Evolutionary conservation across 331 rosid genomes (phyloP), one percentile per base, ranked within the genome.

Genomic region (Erythrophleum ivorense): DNA sequence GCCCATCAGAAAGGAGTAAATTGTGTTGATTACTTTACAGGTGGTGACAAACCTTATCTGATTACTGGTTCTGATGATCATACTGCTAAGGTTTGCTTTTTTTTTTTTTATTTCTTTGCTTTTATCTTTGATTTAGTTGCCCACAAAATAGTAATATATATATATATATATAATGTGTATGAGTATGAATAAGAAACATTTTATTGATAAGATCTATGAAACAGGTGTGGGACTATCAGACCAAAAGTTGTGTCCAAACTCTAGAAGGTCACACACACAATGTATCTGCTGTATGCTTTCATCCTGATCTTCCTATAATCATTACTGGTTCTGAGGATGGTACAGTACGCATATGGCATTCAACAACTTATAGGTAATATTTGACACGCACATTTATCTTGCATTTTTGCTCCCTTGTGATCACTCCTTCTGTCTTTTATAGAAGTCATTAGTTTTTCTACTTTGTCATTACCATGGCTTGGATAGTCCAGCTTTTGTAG

Each of bases 141-240:
- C 55, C 75, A 10, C n/a, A 11, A 53, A 65, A 36, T 11, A 15
- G 71, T 59, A 6, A 34, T 52, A 66, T 70, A 55, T 71, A 11
- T n/a, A 11, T 54, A 50, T 55, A 1, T n/a, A 31, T 24, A 24
- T 24, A 9, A 38, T 66, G 1, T 48, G 21, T 65, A 75, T 75
- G 81, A 73, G 58, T 13, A 71, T 48, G 40, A 46, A 83, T 59
- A 67, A 70, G 86, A 77, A 69, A 79, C 15, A 66, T 38, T 79
- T 72, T 54, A 52, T 73, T 45, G 43, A 31, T 68, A 63, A 64
- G 43, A 76, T 63, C 59, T 76, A 21, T 84, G 88, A 62, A 88
- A 57, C 88, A 96, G 99, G 98, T 96, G 73, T 96, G 99, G 99
- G 99, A 96, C 84, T 96, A 96, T 87, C 99, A 96, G 88, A 96